phyloP scores from a whole-genome alignment of 2,329 filamentous ascomycete genomes.

The Thielaviopsis cerberus region DNA sequence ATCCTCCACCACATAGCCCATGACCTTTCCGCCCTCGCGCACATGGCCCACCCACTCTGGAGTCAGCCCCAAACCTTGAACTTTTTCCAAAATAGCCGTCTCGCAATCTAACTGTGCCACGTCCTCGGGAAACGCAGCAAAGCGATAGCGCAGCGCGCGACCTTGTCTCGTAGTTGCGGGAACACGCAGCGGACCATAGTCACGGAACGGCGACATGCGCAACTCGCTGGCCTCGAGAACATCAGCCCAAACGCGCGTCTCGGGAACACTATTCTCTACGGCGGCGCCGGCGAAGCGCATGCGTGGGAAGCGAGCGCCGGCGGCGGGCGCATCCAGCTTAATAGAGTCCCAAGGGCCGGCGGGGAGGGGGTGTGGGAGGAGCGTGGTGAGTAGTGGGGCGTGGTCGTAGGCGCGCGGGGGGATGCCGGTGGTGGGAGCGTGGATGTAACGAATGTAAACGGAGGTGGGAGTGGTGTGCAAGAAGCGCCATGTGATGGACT shows the following conservation, averaged over 20 bases:
- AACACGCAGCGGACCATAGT: too few species aligned
- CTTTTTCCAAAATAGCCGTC: neutral
- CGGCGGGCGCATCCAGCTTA: neutral
- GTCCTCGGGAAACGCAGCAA: constrained; percentile 2
- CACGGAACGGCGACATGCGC: too few species aligned
- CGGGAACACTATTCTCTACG: too few species aligned
- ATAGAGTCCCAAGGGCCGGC: neutral
- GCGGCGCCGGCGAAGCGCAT: too few species aligned
- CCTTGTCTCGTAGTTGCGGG: too few species aligned
- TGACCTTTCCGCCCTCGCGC: neutral
- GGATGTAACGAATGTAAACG: neutral
- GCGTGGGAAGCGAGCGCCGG: too few species aligned
- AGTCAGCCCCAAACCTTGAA: neutral
- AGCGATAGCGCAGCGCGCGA: neutral
- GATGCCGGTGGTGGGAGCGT: neutral
- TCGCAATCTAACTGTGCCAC: neutral
- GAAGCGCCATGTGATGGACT: constrained; percentile 3
- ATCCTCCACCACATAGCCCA: neutral
- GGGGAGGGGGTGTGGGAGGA: constrained; percentile 1
- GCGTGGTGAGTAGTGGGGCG: neutral
- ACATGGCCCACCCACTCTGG: neutral
- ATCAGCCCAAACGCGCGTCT: too few species aligned
- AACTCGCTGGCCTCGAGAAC: too few species aligned
- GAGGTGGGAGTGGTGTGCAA: neutral
- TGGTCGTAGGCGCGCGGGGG: constrained; percentile 1